Conservation (phyloP, 768 basidiomycete genomes). For the Collybiopsis confluens region DNA sequence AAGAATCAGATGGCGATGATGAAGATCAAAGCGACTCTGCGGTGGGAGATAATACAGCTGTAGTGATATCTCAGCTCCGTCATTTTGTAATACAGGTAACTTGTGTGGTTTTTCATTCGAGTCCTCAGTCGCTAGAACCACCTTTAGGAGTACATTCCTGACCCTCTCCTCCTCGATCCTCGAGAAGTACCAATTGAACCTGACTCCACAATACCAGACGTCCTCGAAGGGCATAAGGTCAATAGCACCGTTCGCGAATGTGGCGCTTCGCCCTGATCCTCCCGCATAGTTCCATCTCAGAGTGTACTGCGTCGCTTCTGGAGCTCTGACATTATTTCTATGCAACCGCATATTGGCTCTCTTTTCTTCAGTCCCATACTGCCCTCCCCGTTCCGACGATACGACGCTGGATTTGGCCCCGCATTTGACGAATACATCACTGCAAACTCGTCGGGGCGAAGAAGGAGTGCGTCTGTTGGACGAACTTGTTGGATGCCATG, state of each 20-base stretch:
- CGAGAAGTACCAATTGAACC: constrained; percentile 31
- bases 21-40: constrained; percentile 32
- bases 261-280: background rate
- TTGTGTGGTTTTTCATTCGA: too few relatives aligned
- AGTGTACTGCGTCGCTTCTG: constrained; percentile 78
- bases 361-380: constrained; percentile 77
- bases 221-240: constrained; percentile 58
- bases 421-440: constrained; percentile 90
- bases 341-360: constrained; percentile 82
- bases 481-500: constrained; percentile 67
- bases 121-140: too few relatives aligned
- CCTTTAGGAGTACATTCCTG: constrained; percentile 76
- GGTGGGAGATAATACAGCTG: constrained; percentile 41
- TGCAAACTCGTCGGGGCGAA: constrained; percentile 68
- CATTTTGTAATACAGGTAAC: constrained; percentile 94
- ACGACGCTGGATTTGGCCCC: constrained; percentile 47
- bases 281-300: constrained; percentile 82
- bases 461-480: constrained; percentile 72
- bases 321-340: constrained; percentile 75
- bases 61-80: constrained; percentile 82
- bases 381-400: constrained; percentile 32
- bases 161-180: constrained; percentile 78
- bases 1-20: constrained; percentile 44
- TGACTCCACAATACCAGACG: constrained; percentile 12
- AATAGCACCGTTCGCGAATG: constrained; percentile 14